phyloP scores from a whole-genome alignment of 139 green algal species.

The Dunaliella primolecta region DNA sequence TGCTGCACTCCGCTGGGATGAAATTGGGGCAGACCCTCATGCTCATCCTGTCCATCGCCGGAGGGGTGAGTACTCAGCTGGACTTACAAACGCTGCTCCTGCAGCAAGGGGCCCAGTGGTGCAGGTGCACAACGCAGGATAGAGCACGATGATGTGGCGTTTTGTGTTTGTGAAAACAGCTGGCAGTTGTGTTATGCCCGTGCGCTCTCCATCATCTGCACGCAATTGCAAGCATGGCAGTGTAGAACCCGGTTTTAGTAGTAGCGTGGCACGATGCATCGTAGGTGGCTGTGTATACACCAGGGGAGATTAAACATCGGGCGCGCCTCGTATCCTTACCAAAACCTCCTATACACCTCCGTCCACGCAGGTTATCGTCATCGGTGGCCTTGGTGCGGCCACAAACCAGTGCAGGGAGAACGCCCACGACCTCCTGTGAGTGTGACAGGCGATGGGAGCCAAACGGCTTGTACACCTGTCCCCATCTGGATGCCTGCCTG shows the following conservation, averaged over 20 bases:
- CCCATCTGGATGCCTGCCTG: background rate
- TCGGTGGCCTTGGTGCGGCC: background rate
- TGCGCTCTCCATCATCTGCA: background rate
- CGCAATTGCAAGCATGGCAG: background rate
- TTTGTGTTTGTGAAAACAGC: background rate
- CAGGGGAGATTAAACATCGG: too few species aligned
- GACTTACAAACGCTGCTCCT: too few species aligned
- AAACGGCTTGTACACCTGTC: background rate
- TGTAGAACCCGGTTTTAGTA: background rate
- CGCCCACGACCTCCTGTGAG: background rate
- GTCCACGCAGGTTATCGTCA: background rate
- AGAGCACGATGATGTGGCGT: background rate
- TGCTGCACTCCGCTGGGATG: background rate
- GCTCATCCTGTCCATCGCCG: background rate
- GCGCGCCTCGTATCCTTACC: too few species aligned
- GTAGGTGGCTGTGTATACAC: background rate
- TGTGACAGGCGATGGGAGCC: background rate
- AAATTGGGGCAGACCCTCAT: background rate
- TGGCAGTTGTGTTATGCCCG: background rate
- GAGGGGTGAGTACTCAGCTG: background rate
- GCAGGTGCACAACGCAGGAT: background rate
- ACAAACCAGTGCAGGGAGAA: background rate
- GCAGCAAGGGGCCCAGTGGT: background rate
- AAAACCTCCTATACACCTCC: background rate
- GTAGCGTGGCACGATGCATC: background rate